Conservation (phyloP, 805 yeast genomes). For the Ogataea chonburiensis region DNA sequence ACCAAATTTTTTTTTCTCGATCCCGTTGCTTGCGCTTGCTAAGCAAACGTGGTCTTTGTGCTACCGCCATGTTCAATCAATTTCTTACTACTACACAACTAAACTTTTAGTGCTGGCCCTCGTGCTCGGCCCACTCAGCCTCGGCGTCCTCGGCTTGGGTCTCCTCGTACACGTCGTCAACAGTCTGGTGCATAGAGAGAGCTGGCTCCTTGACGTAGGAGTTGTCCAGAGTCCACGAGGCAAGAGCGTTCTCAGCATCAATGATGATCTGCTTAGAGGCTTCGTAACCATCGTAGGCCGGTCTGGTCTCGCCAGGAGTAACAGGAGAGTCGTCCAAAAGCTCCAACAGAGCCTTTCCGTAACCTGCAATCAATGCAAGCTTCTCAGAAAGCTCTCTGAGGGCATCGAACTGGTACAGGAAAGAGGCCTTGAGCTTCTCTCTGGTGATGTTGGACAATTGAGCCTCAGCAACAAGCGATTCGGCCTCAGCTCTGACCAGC, state of each 20-base stretch:
- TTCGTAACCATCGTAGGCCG: conserved; percentile 97
- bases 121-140: conserved; percentile 41
- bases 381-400: conserved; percentile 94
- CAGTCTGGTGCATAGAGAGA: conserved; percentile 75
- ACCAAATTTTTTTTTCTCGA: conserved; percentile 50
- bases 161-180: conserved; percentile 59
- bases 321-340: conserved; percentile 95
- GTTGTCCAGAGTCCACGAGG: conserved; percentile 93
- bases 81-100: conserved; percentile 12
- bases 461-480: conserved; percentile 97
- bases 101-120: conserved; percentile 10
- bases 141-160: conserved; percentile 40
- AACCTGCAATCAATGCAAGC: conserved; percentile 95
- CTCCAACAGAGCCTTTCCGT: conserved; percentile 96
- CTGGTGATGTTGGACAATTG: conserved; percentile 97
- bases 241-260: conserved; percentile 94
- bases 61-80: too few species aligned
- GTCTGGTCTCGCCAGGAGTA: conserved; percentile 98
- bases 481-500: conserved; percentile 98
- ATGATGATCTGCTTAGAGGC: conserved; percentile 97
- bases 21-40: too few species aligned
- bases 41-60: too few species aligned
- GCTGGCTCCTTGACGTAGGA: conserved; percentile 91
- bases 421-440: conserved; percentile 96
- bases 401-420: conserved; percentile 94